Percentiles rank a stretch among this genome's conserved stretches.
Evolutionary conservation across 176 grass and related monocot genomes (phyloP).

Genomic region (Typha latifolia): DNA sequence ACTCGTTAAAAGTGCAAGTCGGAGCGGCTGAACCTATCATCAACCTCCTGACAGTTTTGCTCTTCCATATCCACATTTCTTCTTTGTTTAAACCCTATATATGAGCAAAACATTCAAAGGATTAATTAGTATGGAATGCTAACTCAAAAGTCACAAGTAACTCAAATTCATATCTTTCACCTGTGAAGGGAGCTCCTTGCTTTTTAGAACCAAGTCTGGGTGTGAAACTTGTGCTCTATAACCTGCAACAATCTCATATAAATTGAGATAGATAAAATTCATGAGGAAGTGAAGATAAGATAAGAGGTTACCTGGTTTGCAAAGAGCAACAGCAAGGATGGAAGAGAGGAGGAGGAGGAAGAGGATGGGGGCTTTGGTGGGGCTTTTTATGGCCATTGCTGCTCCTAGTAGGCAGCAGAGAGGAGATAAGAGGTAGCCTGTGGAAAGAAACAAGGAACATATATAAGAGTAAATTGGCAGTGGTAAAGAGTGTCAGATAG

Average conservation of each 20-base stretch:
- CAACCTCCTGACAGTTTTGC: constrained; percentile 38
- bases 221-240: constrained; percentile 35
- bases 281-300: not conserved
- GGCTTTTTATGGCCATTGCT: too few species aligned
- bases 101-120: not conserved
- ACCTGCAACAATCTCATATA: constrained; percentile 22
- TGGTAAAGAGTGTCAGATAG: too few species aligned
- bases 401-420: constrained; percentile 28
- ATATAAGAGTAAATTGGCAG: too few species aligned
- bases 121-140: not conserved
- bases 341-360: constrained; percentile 56
- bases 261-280: constrained; percentile 6
- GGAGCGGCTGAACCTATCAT: constrained; percentile 83
- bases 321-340: constrained; percentile 38
- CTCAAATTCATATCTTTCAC: constrained; percentile 3
- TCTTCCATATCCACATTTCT: constrained; percentile 1
- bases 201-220: constrained; percentile 18
- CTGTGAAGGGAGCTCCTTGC: constrained; percentile 11
- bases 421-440: constrained; percentile 27
- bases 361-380: constrained; percentile 23
- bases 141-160: constrained; percentile 23
- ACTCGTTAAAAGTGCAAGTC: constrained; percentile 82
- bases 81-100: not conserved
- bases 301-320: constrained; percentile 29
- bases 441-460: constrained; percentile 15